Conservation (phyloP, 2,329 filamentous ascomycete species). For the Ceratocystis destructans region DNA sequence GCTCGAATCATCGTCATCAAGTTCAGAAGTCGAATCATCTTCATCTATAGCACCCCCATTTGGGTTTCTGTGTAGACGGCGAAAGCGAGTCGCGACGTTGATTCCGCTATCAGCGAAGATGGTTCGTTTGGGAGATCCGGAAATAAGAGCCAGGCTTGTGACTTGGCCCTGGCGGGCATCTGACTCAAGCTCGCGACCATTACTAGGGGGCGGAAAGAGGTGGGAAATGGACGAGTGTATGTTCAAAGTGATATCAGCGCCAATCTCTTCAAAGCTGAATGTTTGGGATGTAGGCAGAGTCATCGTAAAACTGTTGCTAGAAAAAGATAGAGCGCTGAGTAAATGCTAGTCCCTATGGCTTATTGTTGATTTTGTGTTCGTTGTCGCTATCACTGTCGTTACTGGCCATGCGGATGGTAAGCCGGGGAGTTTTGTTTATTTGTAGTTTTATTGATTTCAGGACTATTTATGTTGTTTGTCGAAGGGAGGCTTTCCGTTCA, state of each 20-base stretch:
- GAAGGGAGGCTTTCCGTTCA: no score
- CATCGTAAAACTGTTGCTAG: not conserved
- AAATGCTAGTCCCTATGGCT: no score
- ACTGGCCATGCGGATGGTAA: no score
- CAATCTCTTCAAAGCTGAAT: not conserved
- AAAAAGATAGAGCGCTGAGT: no score
- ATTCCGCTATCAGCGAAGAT: not conserved
- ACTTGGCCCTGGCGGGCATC: not conserved
- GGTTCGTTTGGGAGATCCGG: not conserved
- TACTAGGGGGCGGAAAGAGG: not conserved
- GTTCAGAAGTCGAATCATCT: not conserved
- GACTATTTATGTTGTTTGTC: no score
- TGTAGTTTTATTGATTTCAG: no score
- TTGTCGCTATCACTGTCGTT: no score
- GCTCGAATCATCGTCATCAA: not conserved
- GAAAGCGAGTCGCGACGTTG: not conserved
- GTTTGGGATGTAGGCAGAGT: not conserved
- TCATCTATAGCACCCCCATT: not conserved
- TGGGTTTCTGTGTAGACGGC: not conserved
- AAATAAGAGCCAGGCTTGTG: not conserved
- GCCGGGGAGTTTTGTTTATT: no score
- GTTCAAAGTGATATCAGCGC: not conserved
- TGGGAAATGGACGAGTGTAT: not conserved
- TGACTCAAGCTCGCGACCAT: not conserved
- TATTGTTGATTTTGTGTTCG: no score